These are phyloP conservation scores for Batkoa obscura DNA, from an alignment of 371 early-diverging fungal genomes.

Conservation along the genomic window DNA sequence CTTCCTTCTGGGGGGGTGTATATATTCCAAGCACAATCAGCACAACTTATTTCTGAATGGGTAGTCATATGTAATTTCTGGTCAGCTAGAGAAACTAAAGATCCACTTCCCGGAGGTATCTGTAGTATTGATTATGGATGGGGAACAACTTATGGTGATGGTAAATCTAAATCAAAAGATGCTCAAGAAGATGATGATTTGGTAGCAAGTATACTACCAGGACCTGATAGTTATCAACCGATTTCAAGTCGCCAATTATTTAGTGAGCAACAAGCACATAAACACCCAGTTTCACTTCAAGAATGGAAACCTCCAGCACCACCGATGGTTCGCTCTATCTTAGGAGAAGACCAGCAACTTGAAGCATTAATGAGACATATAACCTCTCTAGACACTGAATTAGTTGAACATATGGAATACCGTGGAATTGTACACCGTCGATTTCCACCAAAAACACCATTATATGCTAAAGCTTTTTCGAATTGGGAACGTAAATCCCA, in stretches of 20 bases:
- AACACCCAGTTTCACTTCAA: constrained; percentile 7
- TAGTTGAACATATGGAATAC: constrained; percentile 26
- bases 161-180: background rate
- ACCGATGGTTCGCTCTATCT: constrained; percentile 8
- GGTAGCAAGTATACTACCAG: constrained; percentile 10
- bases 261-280: constrained; percentile 3
- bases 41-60: constrained; percentile 58
- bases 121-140: constrained; percentile 82
- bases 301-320: constrained; percentile 9
- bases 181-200: constrained; percentile 14
- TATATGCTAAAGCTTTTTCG: constrained; percentile 39
- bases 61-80: constrained; percentile 70
- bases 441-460: constrained; percentile 31
- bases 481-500: constrained; percentile 80
- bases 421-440: constrained; percentile 19
- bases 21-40: constrained; percentile 55
- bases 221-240: constrained; percentile 6
- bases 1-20: constrained; percentile 56
- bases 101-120: constrained; percentile 64
- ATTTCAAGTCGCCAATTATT: background rate
- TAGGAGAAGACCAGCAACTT: constrained; percentile 18
- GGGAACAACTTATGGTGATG: constrained; percentile 35
- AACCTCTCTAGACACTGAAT: constrained; percentile 16
- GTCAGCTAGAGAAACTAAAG: constrained; percentile 74
- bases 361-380: constrained; percentile 19